These are phyloP conservation scores for Suillus sp. DNA, from an alignment of 768 basidiomycete genomes.

Conservation along the genomic window DNA sequence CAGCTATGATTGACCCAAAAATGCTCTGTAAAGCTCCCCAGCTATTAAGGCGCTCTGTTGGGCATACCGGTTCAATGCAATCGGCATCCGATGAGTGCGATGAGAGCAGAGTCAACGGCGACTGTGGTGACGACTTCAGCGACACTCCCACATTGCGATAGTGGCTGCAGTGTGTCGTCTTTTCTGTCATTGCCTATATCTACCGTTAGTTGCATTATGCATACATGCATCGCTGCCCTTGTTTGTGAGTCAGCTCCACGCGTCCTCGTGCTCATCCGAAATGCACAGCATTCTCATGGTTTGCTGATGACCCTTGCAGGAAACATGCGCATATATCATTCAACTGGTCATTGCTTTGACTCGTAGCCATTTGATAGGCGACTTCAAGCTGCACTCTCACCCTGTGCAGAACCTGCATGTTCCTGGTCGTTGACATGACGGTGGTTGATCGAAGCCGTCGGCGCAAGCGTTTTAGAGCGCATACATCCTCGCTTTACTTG, in stretches of 20 bases:
- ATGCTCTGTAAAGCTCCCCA: not conserved
- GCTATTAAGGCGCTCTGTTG: not conserved
- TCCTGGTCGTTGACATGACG: too few relatives aligned
- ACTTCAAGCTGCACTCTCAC: constrained; percentile 3
- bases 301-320: constrained; percentile 5
- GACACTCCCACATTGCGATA: constrained; percentile 6
- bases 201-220: constrained; percentile 4
- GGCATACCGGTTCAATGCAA: constrained; percentile 16
- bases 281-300: constrained; percentile 30
- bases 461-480: not conserved
- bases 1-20: not conserved
- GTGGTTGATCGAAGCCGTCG: not conserved
- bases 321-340: not conserved
- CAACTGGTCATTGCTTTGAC: not conserved
- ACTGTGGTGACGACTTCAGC: constrained; percentile 8
- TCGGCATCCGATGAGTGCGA: constrained; percentile 25
- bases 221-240: constrained; percentile 10
- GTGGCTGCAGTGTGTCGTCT: not conserved
- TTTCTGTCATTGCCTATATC: not conserved
- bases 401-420: not conserved
- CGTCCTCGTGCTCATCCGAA: constrained; percentile 14
- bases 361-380: not conserved
- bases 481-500: not conserved
- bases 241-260: constrained; percentile 11
- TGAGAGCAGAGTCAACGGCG: constrained; percentile 13